These are phyloP conservation scores for Sporisorium graminicola DNA, from an alignment of 1,284 basidiomycete genomes.

Conservation along the genomic window DNA sequence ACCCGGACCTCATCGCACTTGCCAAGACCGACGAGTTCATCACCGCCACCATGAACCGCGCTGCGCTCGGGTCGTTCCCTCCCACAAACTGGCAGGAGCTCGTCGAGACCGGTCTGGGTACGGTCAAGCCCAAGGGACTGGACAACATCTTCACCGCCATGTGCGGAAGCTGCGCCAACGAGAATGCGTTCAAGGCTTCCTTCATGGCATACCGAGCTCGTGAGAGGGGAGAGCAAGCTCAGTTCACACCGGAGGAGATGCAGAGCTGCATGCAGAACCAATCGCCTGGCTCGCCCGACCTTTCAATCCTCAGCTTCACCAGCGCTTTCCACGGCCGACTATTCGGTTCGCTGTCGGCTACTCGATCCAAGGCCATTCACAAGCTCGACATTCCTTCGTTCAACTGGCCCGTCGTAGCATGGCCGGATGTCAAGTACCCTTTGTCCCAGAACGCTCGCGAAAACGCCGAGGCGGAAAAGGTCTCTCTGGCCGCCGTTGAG, in stretches of 20 bases:
- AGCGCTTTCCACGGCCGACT: conserved; percentile 69
- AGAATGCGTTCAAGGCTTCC: conserved; percentile 74
- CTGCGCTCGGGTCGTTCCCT: conserved; percentile 74
- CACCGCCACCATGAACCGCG: conserved; percentile 72
- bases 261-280: conserved; percentile 73
- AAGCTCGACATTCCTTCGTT: conserved; percentile 75
- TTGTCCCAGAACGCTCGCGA: conserved; percentile 71
- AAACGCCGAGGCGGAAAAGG: conserved; percentile 71
- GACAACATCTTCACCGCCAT: conserved; percentile 71
- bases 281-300: conserved; percentile 72
- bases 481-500: conserved; percentile 69
- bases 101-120: conserved; percentile 72
- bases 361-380: conserved; percentile 72
- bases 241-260: conserved; percentile 49
- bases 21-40: conserved; percentile 70
- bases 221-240: conserved; percentile 67
- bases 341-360: conserved; percentile 72
- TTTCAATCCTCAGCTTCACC: conserved; percentile 73
- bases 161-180: conserved; percentile 70
- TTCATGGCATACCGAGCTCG: conserved; percentile 72
- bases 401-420: conserved; percentile 74
- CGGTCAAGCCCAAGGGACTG: conserved; percentile 73
- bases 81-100: conserved; percentile 72
- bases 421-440: conserved; percentile 74
- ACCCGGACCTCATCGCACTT: conserved; percentile 70